Conservation (phyloP, 2,329 filamentous ascomycete species). For the Claviceps sp. region DNA sequence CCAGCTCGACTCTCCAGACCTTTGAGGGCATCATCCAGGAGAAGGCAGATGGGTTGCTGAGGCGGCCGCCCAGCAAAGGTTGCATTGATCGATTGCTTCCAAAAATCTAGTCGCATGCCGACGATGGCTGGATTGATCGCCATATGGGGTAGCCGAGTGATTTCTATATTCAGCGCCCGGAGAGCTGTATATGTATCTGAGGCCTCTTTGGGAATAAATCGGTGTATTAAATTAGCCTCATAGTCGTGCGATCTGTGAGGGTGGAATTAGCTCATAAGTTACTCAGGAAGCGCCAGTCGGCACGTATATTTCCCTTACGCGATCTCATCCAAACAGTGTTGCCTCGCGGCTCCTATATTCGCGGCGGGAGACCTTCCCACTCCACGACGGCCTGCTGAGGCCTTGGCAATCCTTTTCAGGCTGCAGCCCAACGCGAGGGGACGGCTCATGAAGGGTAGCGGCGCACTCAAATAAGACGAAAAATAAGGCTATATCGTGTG, state of each 20-base stretch:
- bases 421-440: constrained; percentile 22
- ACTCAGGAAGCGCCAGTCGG: background rate
- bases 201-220: constrained; percentile 64
- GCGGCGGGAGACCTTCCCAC: constrained; percentile 35
- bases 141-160: constrained; percentile 78
- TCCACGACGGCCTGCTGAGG: constrained; percentile 20
- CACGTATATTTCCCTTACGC: constrained; percentile 20
- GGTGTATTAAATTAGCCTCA: constrained; percentile 72
- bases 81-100: constrained; percentile 71
- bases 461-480: background rate
- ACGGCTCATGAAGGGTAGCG: constrained; percentile 22
- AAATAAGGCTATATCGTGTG: background rate
- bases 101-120: constrained; percentile 85
- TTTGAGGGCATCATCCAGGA: constrained; percentile 61
- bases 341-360: constrained; percentile 38
- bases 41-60: constrained; percentile 79
- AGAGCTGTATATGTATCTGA: constrained; percentile 81
- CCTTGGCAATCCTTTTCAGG: constrained; percentile 22
- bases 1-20: constrained; percentile 38
- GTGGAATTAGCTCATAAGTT: too few species aligned
- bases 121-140: constrained; percentile 82
- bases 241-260: constrained; percentile 65
- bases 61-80: constrained; percentile 68
- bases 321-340: constrained; percentile 41
- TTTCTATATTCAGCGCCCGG: constrained; percentile 83